Conservation (phyloP, 495 filamentous ascomycete species). For the Mycothermus thermophilus region DNA sequence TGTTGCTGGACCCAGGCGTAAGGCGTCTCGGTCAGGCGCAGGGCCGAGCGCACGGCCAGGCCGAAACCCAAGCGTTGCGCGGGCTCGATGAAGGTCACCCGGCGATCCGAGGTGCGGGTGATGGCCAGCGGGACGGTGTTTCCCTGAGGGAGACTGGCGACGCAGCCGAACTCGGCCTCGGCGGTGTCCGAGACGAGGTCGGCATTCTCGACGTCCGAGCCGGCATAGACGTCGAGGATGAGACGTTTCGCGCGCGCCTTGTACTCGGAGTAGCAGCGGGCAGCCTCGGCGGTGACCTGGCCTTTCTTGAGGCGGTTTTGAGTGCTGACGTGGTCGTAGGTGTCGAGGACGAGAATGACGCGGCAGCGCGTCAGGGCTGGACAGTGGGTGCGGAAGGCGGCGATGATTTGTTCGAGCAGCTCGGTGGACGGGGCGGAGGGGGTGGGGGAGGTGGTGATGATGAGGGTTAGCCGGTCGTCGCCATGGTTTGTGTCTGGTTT, state of each 20-base stretch:
- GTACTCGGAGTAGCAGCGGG: conserved; percentile 23
- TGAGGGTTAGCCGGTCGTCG: conserved; percentile 24
- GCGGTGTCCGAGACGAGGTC: conserved; percentile 9
- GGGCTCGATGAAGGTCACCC: conserved; percentile 30
- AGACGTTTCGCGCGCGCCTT: conserved; percentile 27
- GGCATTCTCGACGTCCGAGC: not conserved
- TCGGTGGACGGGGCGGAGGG: conserved; percentile 35
- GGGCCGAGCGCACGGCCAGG: conserved; percentile 29
- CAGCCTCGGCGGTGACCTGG: conserved; percentile 27
- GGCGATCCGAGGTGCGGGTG: conserved; percentile 18
- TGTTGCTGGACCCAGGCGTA: conserved; percentile 40
- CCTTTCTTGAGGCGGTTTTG: conserved; percentile 31
- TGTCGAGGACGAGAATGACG: conserved; percentile 33
- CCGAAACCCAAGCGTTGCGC: conserved; percentile 30
- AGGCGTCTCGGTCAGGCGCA: conserved; percentile 26
- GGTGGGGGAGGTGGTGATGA: conserved; percentile 36
- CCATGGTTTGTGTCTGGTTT: too few species aligned
- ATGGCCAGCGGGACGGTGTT: conserved; percentile 25
- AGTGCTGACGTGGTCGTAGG: conserved; percentile 27
- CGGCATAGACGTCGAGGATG: conserved; percentile 19
- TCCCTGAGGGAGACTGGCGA: conserved; percentile 14
- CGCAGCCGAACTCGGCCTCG: conserved; percentile 30
- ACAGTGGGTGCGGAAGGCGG: conserved; percentile 27
- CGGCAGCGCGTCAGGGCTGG: conserved; percentile 18
- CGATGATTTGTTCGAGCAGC: conserved; percentile 24